These are phyloP conservation scores for Orbilia blumenaviensis DNA, from an alignment of 2,329 filamentous ascomycete species.

Conservation along the genomic window DNA sequence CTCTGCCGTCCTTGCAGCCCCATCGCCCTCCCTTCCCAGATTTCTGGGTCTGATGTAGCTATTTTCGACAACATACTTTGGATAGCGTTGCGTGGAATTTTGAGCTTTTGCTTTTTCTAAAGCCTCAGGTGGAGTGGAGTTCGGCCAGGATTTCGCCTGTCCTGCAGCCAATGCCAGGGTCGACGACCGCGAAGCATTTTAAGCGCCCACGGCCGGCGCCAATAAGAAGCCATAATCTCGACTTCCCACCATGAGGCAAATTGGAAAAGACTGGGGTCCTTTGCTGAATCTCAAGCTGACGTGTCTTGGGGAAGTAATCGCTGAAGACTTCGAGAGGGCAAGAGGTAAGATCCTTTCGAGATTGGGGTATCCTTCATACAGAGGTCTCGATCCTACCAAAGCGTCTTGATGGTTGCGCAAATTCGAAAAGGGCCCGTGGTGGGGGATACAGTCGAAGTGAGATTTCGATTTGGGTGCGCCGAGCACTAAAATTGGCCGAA, in stretches of 20 bases:
- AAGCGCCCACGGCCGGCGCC: conserved; percentile 53
- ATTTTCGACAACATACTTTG: conserved; percentile 49
- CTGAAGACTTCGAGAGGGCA: conserved; percentile 41
- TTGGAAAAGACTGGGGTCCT: conserved; percentile 39
- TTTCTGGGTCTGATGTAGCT: conserved; percentile 37
- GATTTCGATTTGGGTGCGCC: not conserved
- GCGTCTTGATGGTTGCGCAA: not conserved
- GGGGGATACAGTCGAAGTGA: not conserved
- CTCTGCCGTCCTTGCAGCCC: conserved; percentile 46
- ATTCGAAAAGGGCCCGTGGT: not conserved
- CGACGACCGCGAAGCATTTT: conserved; percentile 49
- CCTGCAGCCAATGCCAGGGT: conserved; percentile 39
- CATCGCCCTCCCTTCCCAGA: conserved; percentile 26
- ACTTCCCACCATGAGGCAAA: conserved; percentile 47
- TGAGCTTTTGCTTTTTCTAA: conserved; percentile 47
- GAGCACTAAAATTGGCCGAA: conserved; percentile 4
- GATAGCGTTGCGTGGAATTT: conserved; percentile 37
- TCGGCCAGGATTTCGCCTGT: conserved; percentile 48
- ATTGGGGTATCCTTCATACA: conserved; percentile 28
- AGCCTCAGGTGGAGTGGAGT: conserved; percentile 16
- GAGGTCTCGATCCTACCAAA: not conserved
- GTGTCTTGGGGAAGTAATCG: conserved; percentile 41
- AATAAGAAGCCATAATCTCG: conserved; percentile 51
- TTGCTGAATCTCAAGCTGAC: conserved; percentile 47
- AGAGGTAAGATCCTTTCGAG: conserved; percentile 8